These are phyloP conservation scores for Termitomyces sp. DNA, from an alignment of 768 basidiomycete species.

Conservation along the genomic window DNA sequence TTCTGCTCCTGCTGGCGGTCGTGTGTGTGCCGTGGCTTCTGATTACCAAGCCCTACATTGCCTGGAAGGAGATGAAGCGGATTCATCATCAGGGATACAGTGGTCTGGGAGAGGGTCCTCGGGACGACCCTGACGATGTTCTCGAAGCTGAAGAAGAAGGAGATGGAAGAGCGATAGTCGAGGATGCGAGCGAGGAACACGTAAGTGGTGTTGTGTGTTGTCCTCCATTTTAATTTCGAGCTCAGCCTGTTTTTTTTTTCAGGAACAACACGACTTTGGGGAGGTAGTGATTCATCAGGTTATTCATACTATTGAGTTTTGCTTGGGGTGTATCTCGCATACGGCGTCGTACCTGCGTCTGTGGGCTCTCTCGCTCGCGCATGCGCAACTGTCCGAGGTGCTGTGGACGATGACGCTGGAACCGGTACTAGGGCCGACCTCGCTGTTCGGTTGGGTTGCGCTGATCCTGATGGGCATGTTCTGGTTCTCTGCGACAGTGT, in stretches of 20 bases:
- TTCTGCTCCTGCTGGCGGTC: constrained; percentile 72
- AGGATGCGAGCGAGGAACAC: constrained; percentile 68
- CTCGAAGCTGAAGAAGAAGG: constrained; percentile 82
- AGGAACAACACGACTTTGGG: constrained; percentile 89
- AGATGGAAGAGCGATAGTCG: constrained; percentile 68
- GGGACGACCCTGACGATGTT: constrained; percentile 54
- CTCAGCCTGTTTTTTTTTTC: constrained; percentile 8
- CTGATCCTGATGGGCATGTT: constrained; percentile 50
- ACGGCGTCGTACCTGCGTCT: constrained; percentile 91
- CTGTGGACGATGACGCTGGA: constrained; percentile 87
- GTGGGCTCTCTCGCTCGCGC: constrained; percentile 97
- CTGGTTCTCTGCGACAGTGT: constrained; percentile 81
- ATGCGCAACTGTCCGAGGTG: constrained; percentile 95
- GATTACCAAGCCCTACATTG: constrained; percentile 85
- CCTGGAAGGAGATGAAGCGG: constrained; percentile 86
- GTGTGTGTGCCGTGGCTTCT: constrained; percentile 97
- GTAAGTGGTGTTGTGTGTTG: constrained; percentile 47
- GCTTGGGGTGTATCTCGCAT: constrained; percentile 97
- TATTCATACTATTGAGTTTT: constrained; percentile 99
- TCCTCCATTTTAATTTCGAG: constrained; percentile 1
- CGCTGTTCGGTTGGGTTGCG: constrained; percentile 56
- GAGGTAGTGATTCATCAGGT: constrained; percentile 96
- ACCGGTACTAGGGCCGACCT: constrained; percentile 53
- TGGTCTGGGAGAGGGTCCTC: constrained; percentile 54
- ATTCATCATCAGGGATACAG: constrained; percentile 84